Conservation (phyloP, 108 stramenopile genomes). For the Epipyxis sp. region DNA sequence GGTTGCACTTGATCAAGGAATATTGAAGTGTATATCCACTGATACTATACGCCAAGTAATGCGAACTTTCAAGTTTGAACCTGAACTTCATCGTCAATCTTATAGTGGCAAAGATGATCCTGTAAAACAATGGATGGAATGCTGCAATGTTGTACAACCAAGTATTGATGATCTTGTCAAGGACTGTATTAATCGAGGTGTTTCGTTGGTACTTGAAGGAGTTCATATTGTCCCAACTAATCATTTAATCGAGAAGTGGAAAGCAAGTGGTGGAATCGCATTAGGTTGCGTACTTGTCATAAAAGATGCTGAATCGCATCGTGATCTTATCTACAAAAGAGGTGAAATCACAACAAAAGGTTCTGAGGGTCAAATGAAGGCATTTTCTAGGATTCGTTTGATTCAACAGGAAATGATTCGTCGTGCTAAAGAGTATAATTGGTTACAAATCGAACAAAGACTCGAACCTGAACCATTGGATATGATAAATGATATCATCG, state of each 20-base stretch:
- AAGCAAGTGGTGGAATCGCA: constrained; percentile 54
- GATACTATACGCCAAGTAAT: constrained; percentile 64
- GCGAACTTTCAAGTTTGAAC: constrained; percentile 55
- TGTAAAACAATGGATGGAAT: constrained; percentile 62
- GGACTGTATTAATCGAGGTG: constrained; percentile 59
- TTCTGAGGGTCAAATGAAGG: constrained; percentile 51
- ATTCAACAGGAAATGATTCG: constrained; percentile 68
- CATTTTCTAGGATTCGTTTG: constrained; percentile 57
- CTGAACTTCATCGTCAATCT: constrained; percentile 63
- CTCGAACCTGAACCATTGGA: neutral
- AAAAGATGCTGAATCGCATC: constrained; percentile 58
- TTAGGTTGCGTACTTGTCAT: constrained; percentile 57
- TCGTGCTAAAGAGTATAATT: constrained; percentile 54
- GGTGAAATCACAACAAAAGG: constrained; percentile 59
- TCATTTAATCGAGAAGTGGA: constrained; percentile 57
- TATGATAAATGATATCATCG: neutral
- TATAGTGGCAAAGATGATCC: constrained; percentile 58
- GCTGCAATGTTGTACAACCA: constrained; percentile 55
- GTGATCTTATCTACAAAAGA: constrained; percentile 51
- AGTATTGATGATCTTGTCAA: constrained; percentile 57
- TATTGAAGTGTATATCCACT: constrained; percentile 63
- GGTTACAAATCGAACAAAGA: constrained; percentile 62
- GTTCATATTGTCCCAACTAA: constrained; percentile 55
- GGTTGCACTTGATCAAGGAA: constrained; percentile 62
- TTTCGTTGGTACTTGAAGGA: constrained; percentile 63